Base-by-base conservation (phyloP, 2,329 filamentous ascomycete species). In the Verticillium albo-atrum region DNA sequence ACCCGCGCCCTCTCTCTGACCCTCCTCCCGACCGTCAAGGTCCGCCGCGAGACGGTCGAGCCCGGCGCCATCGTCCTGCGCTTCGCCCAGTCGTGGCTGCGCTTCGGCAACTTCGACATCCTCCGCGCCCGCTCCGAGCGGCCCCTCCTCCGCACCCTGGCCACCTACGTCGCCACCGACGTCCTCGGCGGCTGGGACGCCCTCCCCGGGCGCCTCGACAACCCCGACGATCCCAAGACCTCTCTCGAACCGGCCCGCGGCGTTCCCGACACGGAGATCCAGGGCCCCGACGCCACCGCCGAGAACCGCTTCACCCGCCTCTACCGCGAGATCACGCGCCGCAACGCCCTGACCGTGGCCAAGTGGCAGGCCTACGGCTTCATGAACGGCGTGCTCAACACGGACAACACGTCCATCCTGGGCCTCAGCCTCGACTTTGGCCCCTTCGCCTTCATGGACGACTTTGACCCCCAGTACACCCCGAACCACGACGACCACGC, bases 351-450 rank as follows among this genome's bases (percentile, higher is more conserved):
- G 60, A 96, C 90, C 0, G 93, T 98, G 2, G 95, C 95, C 12
- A 85, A 89, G 65, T 98, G 95, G 94, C 96, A 99, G 77, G 92
- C 92, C 0, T 98, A 98, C 69, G 95, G 92, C n/a, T 99, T 99
- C 77, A 98, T 96, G 83, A 99, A 99, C 68, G 95, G 95, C 53
- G 95, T 99, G 4, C 80, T 99, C 60, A 99, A 99, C 75, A 98
- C 95, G 0, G 95, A 99, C 71, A 99, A 99, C 72, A 99, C 95
- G 0, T 97, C 92, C 0, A 83, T 99, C 56, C 88, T 88, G 58
- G 95, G 95, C 0, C 77, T 99, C 0, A 94, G 89, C 6, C 89
- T 99, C 63, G 95, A 99, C 74, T 99, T 93, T 70, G 95, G 95
- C 0, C 95, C 95, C 0, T 99, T 99, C 68, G 95, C 95, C 5